These are phyloP conservation scores for Podila epigama DNA, from an alignment of 192 early-diverging fungal genomes.

Conservation along the genomic window DNA sequence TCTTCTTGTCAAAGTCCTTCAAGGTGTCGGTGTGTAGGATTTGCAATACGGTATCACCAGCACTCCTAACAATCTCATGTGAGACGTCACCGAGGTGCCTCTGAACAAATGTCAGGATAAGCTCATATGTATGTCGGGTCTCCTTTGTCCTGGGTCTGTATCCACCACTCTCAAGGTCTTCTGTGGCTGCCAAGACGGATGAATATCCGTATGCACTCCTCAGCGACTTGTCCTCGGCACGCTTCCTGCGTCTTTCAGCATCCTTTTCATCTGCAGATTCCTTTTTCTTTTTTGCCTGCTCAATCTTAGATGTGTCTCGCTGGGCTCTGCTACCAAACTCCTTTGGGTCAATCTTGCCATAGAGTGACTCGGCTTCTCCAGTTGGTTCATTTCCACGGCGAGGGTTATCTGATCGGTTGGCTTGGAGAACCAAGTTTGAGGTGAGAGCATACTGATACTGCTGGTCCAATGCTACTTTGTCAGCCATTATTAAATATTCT, in stretches of 20 bases:
- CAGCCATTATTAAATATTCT: constrained; percentile 57
- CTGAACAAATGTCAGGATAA: constrained; percentile 86
- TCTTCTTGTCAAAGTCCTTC: constrained; percentile 92
- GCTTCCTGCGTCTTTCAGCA: constrained; percentile 59
- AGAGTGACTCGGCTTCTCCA: constrained; percentile 94
- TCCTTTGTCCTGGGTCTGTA: constrained; percentile 94
- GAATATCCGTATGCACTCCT: constrained; percentile 75
- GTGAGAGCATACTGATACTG: constrained; percentile 89
- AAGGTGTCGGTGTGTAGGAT: constrained; percentile 84
- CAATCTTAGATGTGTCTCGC: constrained; percentile 68
- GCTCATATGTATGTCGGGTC: constrained; percentile 87
- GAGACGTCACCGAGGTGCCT: constrained; percentile 85
- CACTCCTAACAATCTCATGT: constrained; percentile 90
- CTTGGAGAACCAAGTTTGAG: constrained; percentile 95
- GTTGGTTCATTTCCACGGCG: constrained; percentile 92
- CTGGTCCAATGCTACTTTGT: constrained; percentile 68
- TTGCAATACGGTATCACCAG: constrained; percentile 84
- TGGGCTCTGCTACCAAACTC: constrained; percentile 85
- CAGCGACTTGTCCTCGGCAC: constrained; percentile 67
- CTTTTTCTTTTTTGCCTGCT: constrained; percentile 73
- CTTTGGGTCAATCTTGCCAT: constrained; percentile 83
- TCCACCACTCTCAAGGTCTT: constrained; percentile 81
- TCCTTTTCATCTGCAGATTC: constrained; percentile 55
- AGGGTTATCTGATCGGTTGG: constrained; percentile 80
- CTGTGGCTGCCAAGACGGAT: constrained; percentile 84